Percentiles rank a stretch among this genome's conserved stretches.
phyloP scores from a whole-genome alignment of 805 yeast genomes.

The Tetrapisispora pingtungensis region DNA sequence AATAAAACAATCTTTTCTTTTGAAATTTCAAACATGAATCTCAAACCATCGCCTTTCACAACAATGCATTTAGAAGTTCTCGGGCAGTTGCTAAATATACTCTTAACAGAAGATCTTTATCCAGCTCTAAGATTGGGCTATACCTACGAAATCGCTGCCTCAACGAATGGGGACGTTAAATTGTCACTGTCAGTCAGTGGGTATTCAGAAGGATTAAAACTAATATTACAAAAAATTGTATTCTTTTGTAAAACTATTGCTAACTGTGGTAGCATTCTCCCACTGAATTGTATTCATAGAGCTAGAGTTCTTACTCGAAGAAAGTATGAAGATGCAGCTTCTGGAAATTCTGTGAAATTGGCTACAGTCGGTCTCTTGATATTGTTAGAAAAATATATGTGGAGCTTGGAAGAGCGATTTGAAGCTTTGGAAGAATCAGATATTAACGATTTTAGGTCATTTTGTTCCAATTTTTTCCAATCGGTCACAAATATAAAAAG shows the following conservation, averaged over 20 bases:
- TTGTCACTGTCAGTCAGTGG: slow-evolving; percentile 48
- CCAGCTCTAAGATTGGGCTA: slow-evolving; percentile 46
- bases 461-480: slow-evolving; percentile 21
- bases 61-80: slow-evolving; percentile 46
- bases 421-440: slow-evolving; percentile 46
- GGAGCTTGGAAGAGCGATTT: slow-evolving; percentile 45
- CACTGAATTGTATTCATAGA: slow-evolving; percentile 34
- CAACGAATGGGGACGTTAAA: slow-evolving; percentile 44
- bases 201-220: slow-evolving; percentile 31
- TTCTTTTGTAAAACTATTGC: slow-evolving; percentile 24
- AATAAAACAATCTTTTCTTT: slow-evolving; percentile 36
- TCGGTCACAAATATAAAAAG: slow-evolving; percentile 27
- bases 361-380: slow-evolving; percentile 42
- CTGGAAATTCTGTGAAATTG: slow-evolving; percentile 37
- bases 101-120: slow-evolving; percentile 37
- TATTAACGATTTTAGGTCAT: slow-evolving; percentile 25
- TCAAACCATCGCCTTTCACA: slow-evolving; percentile 29
- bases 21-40: slow-evolving; percentile 31
- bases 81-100: slow-evolving; percentile 36
- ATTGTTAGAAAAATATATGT: slow-evolving; percentile 45
- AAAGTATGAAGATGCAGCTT: slow-evolving; percentile 36
- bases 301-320: slow-evolving; percentile 40
- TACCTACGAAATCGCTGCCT: slow-evolving; percentile 47
- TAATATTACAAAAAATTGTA: slow-evolving; percentile 30
- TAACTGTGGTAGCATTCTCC: slow-evolving; percentile 5